Percentiles rank a stretch among this genome's conserved stretches.
These are phyloP conservation scores for Anthracocystis panici-leucophaei DNA, from an alignment of 1,284 basidiomycete species.

Conservation along the genomic window DNA sequence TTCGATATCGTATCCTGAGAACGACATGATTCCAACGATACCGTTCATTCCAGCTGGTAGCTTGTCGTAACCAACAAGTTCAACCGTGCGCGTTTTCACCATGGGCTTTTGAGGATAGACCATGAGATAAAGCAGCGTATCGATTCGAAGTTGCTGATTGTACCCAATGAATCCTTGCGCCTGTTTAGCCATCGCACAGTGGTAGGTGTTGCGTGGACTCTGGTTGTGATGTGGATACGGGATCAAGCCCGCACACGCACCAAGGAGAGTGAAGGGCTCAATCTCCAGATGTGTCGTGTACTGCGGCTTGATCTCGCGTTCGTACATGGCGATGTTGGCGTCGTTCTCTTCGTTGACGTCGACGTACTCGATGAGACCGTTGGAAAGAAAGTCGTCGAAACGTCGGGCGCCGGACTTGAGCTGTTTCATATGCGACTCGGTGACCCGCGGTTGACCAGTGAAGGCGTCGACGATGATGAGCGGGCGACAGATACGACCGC, in stretches of 20 bases:
- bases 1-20: slow-evolving; percentile 99
- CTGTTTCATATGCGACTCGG: slow-evolving; percentile 81
- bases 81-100: slow-evolving; percentile 93
- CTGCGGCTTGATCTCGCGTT: slow-evolving; percentile 80
- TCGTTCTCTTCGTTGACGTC: slow-evolving; percentile 99
- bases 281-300: slow-evolving; percentile 97
- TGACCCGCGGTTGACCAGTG: slow-evolving; percentile 81
- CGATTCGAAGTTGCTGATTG: slow-evolving; percentile 97
- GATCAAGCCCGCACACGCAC: slow-evolving; percentile 96
- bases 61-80: slow-evolving; percentile 94
- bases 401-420: slow-evolving; percentile 83
- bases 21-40: slow-evolving; percentile 98
- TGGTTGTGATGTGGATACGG: slow-evolving; percentile 99
- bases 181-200: slow-evolving; percentile 99
- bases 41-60: slow-evolving; percentile 98
- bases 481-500: slow-evolving; percentile 96
- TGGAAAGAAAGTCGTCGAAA: slow-evolving; percentile 94
- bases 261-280: slow-evolving; percentile 96
- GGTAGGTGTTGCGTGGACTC: slow-evolving; percentile 97
- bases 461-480: slow-evolving; percentile 90
- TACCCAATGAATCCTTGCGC: slow-evolving; percentile 99
- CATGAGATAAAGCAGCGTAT: slow-evolving; percentile 96
- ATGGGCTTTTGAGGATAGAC: slow-evolving; percentile 99
- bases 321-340: slow-evolving; percentile 94
- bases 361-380: slow-evolving; percentile 98